Evolutionary conservation across 1,284 basidiomycete species (phyloP).

Genomic region (Irpex sp.): DNA sequence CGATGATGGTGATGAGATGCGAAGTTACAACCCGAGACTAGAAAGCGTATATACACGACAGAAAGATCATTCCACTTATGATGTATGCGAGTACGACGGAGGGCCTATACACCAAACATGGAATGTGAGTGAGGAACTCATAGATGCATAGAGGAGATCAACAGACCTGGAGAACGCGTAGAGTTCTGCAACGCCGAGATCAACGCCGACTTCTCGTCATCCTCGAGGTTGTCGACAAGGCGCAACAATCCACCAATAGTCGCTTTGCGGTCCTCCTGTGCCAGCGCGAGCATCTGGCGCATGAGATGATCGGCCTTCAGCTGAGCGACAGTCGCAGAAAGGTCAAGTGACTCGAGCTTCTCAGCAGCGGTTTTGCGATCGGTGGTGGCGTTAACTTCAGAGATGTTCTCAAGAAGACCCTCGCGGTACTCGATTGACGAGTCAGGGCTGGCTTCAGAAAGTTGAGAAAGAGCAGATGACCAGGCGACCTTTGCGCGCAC

Average conservation of each 20-base stretch:
- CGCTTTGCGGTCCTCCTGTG: constrained; percentile 65
- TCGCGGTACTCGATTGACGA: constrained; percentile 55
- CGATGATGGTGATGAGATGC: neutral
- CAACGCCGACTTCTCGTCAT: constrained; percentile 65
- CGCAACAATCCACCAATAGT: constrained; percentile 63
- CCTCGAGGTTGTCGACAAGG: constrained; percentile 62
- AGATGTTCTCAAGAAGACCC: constrained; percentile 53
- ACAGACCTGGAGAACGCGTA: constrained; percentile 45
- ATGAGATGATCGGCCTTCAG: constrained; percentile 62
- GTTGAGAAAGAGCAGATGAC: constrained; percentile 50
- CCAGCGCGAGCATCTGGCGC: constrained; percentile 53
- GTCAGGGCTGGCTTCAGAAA: constrained; percentile 60
- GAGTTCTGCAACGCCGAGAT: constrained; percentile 55
- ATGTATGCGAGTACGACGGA: neutral
- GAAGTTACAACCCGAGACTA: neutral
- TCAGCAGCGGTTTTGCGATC: constrained; percentile 53
- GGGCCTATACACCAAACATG: neutral
- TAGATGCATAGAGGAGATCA: neutral
- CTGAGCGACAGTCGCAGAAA: constrained; percentile 52
- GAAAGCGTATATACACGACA: neutral
- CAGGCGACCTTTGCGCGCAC: constrained; percentile 75
- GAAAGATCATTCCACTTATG: neutral
- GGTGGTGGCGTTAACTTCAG: constrained; percentile 45
- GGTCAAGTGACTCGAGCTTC: constrained; percentile 62
- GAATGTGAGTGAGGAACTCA: neutral